Evolutionary conservation across 768 basidiomycete species (phyloP), one percentile per base, ranked within the genome.

Genomic region (Amanita fuliginea): DNA sequence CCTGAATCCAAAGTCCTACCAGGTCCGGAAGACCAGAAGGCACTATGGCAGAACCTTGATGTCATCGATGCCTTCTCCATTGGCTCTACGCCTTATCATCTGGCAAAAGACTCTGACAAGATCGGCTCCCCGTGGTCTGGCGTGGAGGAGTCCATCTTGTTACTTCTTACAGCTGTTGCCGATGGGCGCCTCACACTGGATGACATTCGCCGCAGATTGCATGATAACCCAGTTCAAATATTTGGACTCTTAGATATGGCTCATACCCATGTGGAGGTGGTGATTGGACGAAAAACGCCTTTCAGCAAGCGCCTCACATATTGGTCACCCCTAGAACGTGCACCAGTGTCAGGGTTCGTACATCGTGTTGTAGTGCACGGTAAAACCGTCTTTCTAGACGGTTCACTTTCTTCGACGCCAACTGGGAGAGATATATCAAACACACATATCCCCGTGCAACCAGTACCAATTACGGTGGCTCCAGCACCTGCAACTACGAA

Each of bases 291-390:
- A 46, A 75, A 73, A 50, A 71, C 75, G 16, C 67, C 70, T 37
- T 89, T 88, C 62, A 62, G 60, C 11, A 64, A 68, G 47, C 69
- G 71, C 19, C 59, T 66, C 6, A 64, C 65, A 18, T 70, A 69
- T 45, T 99, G 95, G 95, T 95, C 95, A 13, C 92, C 95, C 5
- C 66, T 97, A 34, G 74, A 80, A 13, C 75, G 77, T 19, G 74
- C 62, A 13, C 63, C 68, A 0, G 72, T 90, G 16, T 68, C 78
- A 2, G 94, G 91, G 35, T 75, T 80, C 26, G 77, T 98, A 30
- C 92, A 98, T 64, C 77, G 96, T 52, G 94, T 99, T 21, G 79
- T 94, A 46, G 72, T 97, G 46, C 85, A 96, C 56, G 87, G 86
- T 2, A 81, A 89, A 58, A 97, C 94, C 0, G 77, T 83, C 42